A percentile compares a stretch with the other conserved stretches of the same genome.
These are phyloP conservation scores for Parafenestella ontariensis DNA, from an alignment of 2,329 filamentous ascomycete species.

Conservation along the genomic window DNA sequence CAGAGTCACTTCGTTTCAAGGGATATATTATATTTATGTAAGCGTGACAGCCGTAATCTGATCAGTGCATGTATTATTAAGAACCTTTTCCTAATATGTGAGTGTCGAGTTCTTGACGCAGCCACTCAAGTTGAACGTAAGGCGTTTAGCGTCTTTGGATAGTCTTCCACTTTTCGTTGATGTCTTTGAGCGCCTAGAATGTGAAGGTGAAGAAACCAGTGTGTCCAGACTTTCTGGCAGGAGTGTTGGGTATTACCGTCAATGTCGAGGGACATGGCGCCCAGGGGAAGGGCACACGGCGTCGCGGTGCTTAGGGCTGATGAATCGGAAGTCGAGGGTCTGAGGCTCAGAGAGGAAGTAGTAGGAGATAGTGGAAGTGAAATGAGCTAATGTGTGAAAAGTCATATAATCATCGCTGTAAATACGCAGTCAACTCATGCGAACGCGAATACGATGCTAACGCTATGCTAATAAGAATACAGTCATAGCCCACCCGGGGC, in stretches of 20 bases:
- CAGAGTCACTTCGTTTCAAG: too few relatives aligned
- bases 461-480: not conserved
- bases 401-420: not conserved
- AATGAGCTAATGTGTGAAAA: not conserved
- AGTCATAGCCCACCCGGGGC: not conserved
- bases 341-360: too few relatives aligned
- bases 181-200: not conserved
- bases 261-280: not conserved
- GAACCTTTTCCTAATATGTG: slow-evolving; percentile 11
- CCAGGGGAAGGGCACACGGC: slow-evolving; percentile 25
- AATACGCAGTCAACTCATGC: not conserved
- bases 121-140: slow-evolving; percentile 11
- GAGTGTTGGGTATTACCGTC: slow-evolving; percentile 10
- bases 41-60: too few relatives aligned
- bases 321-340: slow-evolving; percentile 25
- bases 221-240: slow-evolving; percentile 25
- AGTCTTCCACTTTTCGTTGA: not conserved
- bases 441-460: not conserved
- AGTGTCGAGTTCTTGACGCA: slow-evolving; percentile 19
- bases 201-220: slow-evolving; percentile 17
- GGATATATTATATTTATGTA: too few relatives aligned
- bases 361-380: too few relatives aligned
- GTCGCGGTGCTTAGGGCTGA: slow-evolving; percentile 20
- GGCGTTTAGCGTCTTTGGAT: not conserved
- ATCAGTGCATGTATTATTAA: slow-evolving; percentile 6